Evolutionary conservation across 2,329 filamentous ascomycete genomes (phyloP).

Genomic region (Neopestalotiopsis clavispora): DNA sequence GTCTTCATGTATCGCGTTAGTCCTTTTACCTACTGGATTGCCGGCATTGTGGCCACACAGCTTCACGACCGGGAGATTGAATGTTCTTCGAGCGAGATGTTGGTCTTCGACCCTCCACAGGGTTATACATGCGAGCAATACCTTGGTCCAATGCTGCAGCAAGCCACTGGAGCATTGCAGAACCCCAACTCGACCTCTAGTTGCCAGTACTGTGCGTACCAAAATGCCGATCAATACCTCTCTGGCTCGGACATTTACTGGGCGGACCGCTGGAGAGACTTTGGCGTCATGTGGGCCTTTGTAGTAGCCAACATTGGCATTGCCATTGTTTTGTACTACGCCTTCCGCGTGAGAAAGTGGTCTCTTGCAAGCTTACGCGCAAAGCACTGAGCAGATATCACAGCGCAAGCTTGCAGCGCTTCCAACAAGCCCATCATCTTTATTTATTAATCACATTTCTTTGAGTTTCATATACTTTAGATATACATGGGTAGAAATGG

Average conservation of each 20-base stretch:
- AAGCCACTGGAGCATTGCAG: conserved; percentile 54
- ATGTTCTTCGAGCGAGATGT: conserved; percentile 73
- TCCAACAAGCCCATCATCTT: too few species aligned
- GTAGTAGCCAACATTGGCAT: conserved; percentile 61
- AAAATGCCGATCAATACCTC: conserved; percentile 59
- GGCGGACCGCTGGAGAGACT: conserved; percentile 69
- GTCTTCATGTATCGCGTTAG: conserved; percentile 84
- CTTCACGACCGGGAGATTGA: conserved; percentile 69
- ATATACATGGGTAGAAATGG: too few species aligned
- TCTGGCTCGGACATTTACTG: conserved; percentile 56
- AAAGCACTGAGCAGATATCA: not conserved
- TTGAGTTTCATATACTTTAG: too few species aligned
- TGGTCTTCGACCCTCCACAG: conserved; percentile 66
- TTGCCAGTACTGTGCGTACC: conserved; percentile 62
- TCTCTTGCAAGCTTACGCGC: not conserved
- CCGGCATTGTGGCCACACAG: conserved; percentile 71
- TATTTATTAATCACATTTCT: too few species aligned
- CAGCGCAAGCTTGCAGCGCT: too few species aligned
- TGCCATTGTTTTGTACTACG: conserved; percentile 61
- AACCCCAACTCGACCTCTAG: conserved; percentile 50
- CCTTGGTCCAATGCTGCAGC: conserved; percentile 53
- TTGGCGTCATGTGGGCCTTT: conserved; percentile 66
- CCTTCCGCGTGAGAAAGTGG: conserved; percentile 43
- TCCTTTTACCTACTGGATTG: conserved; percentile 82
- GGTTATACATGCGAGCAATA: conserved; percentile 67